These are phyloP conservation scores for Leishmania martiniquensis DNA, from an alignment of 208 protist species.

Conservation along the genomic window DNA sequence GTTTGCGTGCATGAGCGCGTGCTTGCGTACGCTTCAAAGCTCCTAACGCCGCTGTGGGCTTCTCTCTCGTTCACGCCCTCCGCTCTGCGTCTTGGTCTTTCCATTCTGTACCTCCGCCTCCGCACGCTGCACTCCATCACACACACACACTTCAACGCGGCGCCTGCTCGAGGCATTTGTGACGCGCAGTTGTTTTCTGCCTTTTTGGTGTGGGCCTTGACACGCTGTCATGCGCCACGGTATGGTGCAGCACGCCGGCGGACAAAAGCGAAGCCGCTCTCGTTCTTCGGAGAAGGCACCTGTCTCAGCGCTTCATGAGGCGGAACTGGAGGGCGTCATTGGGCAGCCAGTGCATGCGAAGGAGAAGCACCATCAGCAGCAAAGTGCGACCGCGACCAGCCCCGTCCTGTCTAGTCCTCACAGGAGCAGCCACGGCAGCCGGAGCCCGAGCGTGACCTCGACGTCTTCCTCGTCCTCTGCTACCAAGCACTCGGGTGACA, in stretches of 20 bases:
- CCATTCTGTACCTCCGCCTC: not conserved
- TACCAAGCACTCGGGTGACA: conserved; percentile 10
- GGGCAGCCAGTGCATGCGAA: not conserved
- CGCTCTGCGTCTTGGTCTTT: not conserved
- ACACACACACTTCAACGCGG: not conserved
- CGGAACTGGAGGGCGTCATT: not conserved
- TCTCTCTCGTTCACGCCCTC: not conserved
- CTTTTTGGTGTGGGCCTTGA: not conserved
- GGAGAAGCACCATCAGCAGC: not conserved
- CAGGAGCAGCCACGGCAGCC: conserved; percentile 8
- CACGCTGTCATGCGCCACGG: conserved; percentile 15
- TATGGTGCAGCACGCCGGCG: conserved; percentile 6
- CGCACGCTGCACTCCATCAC: not conserved
- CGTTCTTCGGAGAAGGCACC: conserved; percentile 14
- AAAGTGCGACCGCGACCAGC: not conserved
- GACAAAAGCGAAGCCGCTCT: conserved; percentile 34
- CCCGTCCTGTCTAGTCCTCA: not conserved
- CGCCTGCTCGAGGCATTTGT: not conserved
- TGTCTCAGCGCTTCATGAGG: not conserved
- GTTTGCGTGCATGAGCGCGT: not conserved
- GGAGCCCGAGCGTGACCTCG: conserved; percentile 7
- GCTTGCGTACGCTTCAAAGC: not conserved
- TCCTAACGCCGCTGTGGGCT: not conserved
- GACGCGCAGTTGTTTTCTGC: not conserved
- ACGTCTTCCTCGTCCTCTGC: conserved; percentile 5